A percentile compares a stretch with the other conserved stretches of the same genome.
Evolutionary conservation across 768 basidiomycete genomes (phyloP).

Genomic region (Phylloporus sp.): DNA sequence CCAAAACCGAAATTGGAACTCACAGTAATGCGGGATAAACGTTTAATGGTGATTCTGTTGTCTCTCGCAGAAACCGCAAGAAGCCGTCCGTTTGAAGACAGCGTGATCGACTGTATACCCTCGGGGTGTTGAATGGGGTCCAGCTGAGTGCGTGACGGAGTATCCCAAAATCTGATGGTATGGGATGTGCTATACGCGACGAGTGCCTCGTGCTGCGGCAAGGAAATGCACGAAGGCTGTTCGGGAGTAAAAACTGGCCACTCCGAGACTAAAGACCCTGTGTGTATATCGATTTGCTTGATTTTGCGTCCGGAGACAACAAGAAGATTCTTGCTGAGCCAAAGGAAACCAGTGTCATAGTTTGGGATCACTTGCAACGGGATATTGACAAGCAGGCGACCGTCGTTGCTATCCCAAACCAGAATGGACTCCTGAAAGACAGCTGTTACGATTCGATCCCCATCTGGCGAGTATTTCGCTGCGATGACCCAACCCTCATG

Average conservation of each 20-base stretch:
- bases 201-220: neutral
- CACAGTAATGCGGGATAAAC: neutral
- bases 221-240: neutral
- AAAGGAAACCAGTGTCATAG: neutral
- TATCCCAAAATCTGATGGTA: neutral
- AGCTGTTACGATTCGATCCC: neutral
- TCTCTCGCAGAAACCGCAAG: no score
- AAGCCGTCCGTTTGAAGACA: no score
- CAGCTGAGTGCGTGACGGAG: neutral
- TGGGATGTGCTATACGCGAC: neutral
- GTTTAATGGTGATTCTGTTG: neutral
- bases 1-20: neutral
- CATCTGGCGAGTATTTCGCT: neutral
- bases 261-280: neutral
- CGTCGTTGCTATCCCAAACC: neutral
- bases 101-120: no score
- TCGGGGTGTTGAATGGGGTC: neutral
- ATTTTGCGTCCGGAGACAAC: neutral
- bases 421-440: neutral
- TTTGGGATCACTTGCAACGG: neutral
- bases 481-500: neutral
- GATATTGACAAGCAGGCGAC: neutral
- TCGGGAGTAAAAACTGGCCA: neutral
- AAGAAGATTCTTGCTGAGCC: conserved; percentile 1
- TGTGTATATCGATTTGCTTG: neutral